Evolutionary conservation across 1,284 basidiomycete species (phyloP), one percentile per base, ranked within the genome.

Genomic region (Leccinum griseonigrum): DNA sequence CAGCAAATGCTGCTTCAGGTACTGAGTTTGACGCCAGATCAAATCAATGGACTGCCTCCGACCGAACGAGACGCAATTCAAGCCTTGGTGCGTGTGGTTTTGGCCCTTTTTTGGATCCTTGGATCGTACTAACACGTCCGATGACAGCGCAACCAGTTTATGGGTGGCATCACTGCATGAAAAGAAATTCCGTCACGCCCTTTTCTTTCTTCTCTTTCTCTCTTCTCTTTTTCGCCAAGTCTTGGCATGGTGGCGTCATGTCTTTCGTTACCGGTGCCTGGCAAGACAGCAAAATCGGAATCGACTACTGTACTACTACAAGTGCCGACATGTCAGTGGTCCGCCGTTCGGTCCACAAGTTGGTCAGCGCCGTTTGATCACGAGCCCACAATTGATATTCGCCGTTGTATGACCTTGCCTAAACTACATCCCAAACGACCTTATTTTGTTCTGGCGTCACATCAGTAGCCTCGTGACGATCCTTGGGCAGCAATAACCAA

Each of bases 1-100:
- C 69, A 94, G 91, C 81, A 84, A 29, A 92, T 95, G 87, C 72
- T 95, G 53, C 81, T 92, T 74, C 94, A 96, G 77, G 95, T 98
- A 0, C 78, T 99, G 34, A 85, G 83, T 62, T 77, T 99, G 69
- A 92, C 92, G 0, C 88, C 85, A 46, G 94, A 94, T 54, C 95
- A 98, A 76, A 92, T 99, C 69, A 88, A 87, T 60, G 86, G 85
- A 7, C 77, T 98, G 54, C 92, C 95, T 26, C 88, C 92, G 1
- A 81, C 85, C 3, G 95, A 98, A 68, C 84, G 91, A 54, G 85
- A 87, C 0, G 90, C 93, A n/a, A 93, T 98, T 53, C 83, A 94
- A 76, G 86, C 91, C 69, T 76, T 97, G 74, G 94, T 94, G 66
- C 63, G 88, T 79, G 22, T 26, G n/a, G 3, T 9, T 5, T 8